Percentiles rank a stretch among this genome's conserved stretches.
Conservation (phyloP, 2,329 filamentous ascomycete species). For the Zymoseptoria crescenta region DNA sequence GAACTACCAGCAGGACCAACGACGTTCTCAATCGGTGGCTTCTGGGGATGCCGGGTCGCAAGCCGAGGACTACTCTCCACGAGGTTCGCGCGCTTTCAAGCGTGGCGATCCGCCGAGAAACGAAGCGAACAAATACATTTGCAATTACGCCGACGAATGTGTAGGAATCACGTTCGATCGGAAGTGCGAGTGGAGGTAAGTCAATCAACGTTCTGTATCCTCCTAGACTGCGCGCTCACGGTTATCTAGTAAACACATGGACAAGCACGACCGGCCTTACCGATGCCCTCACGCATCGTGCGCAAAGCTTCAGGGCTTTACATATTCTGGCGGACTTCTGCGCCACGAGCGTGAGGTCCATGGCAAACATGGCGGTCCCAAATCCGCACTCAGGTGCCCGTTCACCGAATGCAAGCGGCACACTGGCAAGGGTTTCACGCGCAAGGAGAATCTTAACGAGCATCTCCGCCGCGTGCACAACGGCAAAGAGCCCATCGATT, state of each 20-base stretch:
- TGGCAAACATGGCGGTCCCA: slow-evolving; percentile 78
- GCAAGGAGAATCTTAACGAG: slow-evolving; percentile 89
- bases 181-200: slow-evolving; percentile 92
- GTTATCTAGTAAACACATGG: slow-evolving; percentile 79
- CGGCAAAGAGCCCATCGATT: slow-evolving; percentile 12
- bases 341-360: slow-evolving; percentile 92
- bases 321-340: slow-evolving; percentile 82
- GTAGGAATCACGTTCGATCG: slow-evolving; percentile 63
- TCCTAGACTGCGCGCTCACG: slow-evolving; percentile 14
- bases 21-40: neutral
- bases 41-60: neutral
- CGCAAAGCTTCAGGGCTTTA: slow-evolving; percentile 88
- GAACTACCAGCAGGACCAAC: neutral
- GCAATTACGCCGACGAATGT: slow-evolving; percentile 60
- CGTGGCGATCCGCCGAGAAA: slow-evolving; percentile 52
- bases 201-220: slow-evolving; percentile 17
- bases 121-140: slow-evolving; percentile 66
- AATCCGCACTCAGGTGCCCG: slow-evolving; percentile 80
- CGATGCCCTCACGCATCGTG: slow-evolving; percentile 76
- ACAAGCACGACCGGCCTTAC: slow-evolving; percentile 92
- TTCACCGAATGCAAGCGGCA: slow-evolving; percentile 83
- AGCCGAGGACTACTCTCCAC: slow-evolving; percentile 11
- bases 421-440: slow-evolving; percentile 79
- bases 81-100: slow-evolving; percentile 25
- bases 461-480: slow-evolving; percentile 81